phyloP scores from a whole-genome alignment of 2,329 filamentous ascomycete species.

The Tolypocladium cylindrosporum region DNA sequence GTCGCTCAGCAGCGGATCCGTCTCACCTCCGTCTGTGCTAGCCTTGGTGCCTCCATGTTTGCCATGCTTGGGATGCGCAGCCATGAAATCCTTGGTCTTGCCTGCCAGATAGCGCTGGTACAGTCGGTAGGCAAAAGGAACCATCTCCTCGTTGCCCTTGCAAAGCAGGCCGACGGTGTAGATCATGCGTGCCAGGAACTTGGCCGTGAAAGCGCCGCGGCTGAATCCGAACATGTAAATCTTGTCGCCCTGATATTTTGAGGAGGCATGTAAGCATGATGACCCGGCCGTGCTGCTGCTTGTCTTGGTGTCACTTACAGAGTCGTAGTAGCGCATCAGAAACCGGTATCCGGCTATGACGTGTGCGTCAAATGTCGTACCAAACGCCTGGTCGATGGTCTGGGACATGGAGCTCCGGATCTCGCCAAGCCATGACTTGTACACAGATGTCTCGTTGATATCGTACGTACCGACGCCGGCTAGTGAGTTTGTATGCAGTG shows the following conservation, averaged over 20 bases:
- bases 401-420: constrained; percentile 25
- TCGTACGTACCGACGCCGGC: constrained; percentile 42
- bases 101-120: constrained; percentile 31
- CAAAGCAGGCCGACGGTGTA: constrained; percentile 37
- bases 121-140: constrained; percentile 36
- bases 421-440: constrained; percentile 23
- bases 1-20: background rate
- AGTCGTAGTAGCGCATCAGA: constrained; percentile 41
- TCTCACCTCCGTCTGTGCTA: background rate
- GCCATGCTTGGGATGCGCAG: constrained; percentile 4
- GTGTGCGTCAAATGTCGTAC: constrained; percentile 38
- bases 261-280: background rate
- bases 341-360: constrained; percentile 43
- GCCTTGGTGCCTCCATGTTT: background rate
- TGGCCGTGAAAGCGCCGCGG: constrained; percentile 42
- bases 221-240: constrained; percentile 47
- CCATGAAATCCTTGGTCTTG: constrained; percentile 21
- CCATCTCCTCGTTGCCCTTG: constrained; percentile 43
- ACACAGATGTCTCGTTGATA: constrained; percentile 29
- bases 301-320: constrained; percentile 15
- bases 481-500: constrained; percentile 6
- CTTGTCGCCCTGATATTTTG: constrained; percentile 27
- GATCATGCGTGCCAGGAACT: constrained; percentile 42
- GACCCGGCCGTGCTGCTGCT: background rate
- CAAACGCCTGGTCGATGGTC: constrained; percentile 32